phyloP scores from a whole-genome alignment of 1,284 basidiomycete genomes.

The Moesziomyces sp. region DNA sequence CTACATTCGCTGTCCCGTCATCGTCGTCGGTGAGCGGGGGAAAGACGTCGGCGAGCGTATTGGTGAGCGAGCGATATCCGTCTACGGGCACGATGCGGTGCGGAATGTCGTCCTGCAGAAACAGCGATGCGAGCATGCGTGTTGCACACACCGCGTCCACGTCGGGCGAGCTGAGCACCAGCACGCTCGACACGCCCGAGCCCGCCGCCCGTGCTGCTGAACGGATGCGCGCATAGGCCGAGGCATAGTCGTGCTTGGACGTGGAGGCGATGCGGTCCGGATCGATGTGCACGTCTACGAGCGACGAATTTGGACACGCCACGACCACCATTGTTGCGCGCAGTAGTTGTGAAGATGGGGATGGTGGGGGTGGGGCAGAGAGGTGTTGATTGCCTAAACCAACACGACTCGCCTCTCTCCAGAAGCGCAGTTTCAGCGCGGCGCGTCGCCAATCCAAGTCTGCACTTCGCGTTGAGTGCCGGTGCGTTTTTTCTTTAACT shows the following conservation, averaged over 20 bases:
- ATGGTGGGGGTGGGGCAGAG: background rate
- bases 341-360: background rate
- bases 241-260: constrained; percentile 50
- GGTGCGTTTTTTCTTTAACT: background rate
- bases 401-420: background rate
- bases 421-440: constrained; percentile 1
- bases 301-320: constrained; percentile 37
- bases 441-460: constrained; percentile 1
- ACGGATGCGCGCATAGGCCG: constrained; percentile 59
- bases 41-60: constrained; percentile 35
- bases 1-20: background rate
- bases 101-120: constrained; percentile 92
- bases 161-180: constrained; percentile 86
- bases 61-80: constrained; percentile 72
- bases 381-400: background rate
- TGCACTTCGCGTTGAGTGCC: constrained; percentile 34
- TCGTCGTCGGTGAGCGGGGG: constrained; percentile 16
- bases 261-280: constrained; percentile 20
- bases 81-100: constrained; percentile 92
- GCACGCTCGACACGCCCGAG: constrained; percentile 70
- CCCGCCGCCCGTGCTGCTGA: constrained; percentile 35
- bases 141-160: constrained; percentile 90
- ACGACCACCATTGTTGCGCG: constrained; percentile 36
- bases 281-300: constrained; percentile 31
- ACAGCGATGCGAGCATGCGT: constrained; percentile 85